These are phyloP conservation scores for Cadophora malorum DNA, from an alignment of 2,329 filamentous ascomycete species.

Conservation along the genomic window DNA sequence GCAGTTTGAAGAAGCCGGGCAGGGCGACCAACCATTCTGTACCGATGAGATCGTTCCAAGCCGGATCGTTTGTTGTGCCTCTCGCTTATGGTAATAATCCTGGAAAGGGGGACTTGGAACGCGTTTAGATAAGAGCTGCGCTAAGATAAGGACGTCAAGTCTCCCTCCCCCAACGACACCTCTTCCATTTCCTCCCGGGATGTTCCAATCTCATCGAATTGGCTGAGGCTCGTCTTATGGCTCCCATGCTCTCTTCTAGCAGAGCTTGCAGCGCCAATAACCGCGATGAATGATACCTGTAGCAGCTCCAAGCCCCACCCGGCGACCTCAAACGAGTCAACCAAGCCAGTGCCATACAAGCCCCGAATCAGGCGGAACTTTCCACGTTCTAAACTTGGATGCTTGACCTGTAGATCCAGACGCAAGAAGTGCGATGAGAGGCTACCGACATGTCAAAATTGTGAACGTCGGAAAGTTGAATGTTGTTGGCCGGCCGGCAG, in stretches of 20 bases:
- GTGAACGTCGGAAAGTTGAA: conserved; percentile 19
- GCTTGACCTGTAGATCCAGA: conserved; percentile 20
- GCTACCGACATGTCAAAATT: conserved; percentile 12
- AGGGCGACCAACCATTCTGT: not conserved
- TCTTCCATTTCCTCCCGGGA: not conserved
- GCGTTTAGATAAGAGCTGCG: conserved; percentile 23
- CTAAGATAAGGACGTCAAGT: conserved; percentile 18
- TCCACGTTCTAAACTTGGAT: conserved; percentile 22
- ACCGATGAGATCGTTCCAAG: not conserved
- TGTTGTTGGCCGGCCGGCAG: conserved; percentile 15
- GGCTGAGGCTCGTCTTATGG: not conserved
- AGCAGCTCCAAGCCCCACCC: not conserved
- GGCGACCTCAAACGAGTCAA: not conserved
- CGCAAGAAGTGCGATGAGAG: conserved; percentile 25
- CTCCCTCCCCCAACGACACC: not conserved
- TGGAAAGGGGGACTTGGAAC: conserved; percentile 1
- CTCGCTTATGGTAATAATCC: conserved; percentile 16
- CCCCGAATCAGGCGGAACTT: conserved; percentile 25
- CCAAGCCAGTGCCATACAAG: not conserved
- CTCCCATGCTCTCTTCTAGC: too few relatives aligned
- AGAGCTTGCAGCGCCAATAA: not conserved
- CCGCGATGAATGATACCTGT: not conserved
- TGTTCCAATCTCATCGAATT: not conserved
- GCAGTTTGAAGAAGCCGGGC: not conserved
- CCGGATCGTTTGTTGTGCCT: conserved; percentile 11